Percentiles rank a stretch among this genome's conserved stretches.
Evolutionary conservation across 208 protist genomes (phyloP).

Genomic region (Leishmania lainsoni): DNA sequence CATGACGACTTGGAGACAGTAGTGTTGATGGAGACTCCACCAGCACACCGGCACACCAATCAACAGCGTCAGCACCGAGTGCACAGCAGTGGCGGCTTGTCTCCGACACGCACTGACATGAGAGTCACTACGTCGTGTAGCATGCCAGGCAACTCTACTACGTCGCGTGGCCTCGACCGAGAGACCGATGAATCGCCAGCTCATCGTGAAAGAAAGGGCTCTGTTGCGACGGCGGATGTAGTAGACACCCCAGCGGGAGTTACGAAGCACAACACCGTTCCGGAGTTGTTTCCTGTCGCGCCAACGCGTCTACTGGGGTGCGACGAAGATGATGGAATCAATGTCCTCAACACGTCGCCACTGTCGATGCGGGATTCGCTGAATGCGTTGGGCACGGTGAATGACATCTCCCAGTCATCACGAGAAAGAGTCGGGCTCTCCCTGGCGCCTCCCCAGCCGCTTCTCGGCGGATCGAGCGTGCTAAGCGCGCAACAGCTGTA

Average conservation of each 20-base stretch:
- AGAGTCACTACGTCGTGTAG: not conserved
- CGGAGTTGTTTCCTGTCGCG: not conserved
- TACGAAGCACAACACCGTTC: not conserved
- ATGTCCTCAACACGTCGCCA: not conserved
- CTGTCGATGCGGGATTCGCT: not conserved
- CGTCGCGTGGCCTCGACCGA: not conserved
- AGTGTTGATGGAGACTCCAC: constrained; percentile 24
- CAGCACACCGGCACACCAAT: not conserved
- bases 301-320: not conserved
- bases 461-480: constrained; percentile 23
- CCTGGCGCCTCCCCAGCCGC: constrained; percentile 15
- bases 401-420: not conserved
- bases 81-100: not conserved
- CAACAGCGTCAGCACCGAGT: not conserved
- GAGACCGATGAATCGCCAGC: not conserved
- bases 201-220: not conserved
- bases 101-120: constrained; percentile 4
- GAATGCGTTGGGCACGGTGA: not conserved
- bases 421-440: not conserved
- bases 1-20: constrained; percentile 24
- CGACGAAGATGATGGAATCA: constrained; percentile 1
- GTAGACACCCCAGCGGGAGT: too few species aligned
- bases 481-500: constrained; percentile 4
- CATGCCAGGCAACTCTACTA: not conserved
- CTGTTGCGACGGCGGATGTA: not conserved